Percentiles rank a stretch among this genome's conserved stretches.
These are phyloP conservation scores for Spirogloea muscicola DNA, from an alignment of 139 green algal genomes.

Conservation along the genomic window DNA sequence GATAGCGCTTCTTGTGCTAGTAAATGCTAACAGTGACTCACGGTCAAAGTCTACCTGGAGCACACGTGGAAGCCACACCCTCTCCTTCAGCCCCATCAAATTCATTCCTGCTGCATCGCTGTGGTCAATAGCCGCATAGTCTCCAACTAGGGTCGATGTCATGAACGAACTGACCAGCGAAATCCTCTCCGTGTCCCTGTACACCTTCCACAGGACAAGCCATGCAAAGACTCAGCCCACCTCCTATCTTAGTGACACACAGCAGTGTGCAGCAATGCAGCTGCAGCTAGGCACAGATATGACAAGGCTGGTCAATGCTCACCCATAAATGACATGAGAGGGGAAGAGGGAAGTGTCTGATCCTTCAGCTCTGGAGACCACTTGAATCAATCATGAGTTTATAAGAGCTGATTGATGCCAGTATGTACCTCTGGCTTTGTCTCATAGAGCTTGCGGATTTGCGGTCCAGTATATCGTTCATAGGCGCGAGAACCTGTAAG, in stretches of 20 bases:
- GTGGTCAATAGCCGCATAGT: constrained; percentile 40
- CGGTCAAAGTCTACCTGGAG: constrained; percentile 20
- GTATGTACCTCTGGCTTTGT: background rate
- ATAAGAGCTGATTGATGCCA: too few species aligned
- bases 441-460: constrained; percentile 43
- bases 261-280: too few species aligned
- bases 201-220: too few species aligned
- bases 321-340: too few species aligned
- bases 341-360: too few species aligned
- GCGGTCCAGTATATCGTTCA: constrained; percentile 41
- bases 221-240: too few species aligned
- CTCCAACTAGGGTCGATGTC: constrained; percentile 33
- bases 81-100: constrained; percentile 31
- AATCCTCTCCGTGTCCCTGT: constrained; percentile 21
- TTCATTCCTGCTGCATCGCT: constrained; percentile 47
- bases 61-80: constrained; percentile 3
- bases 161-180: constrained; percentile 40
- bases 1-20: too few species aligned
- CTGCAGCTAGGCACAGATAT: too few species aligned
- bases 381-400: too few species aligned
- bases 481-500: constrained; percentile 43
- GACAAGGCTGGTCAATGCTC: background rate
- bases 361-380: too few species aligned
- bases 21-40: background rate
- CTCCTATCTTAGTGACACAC: too few species aligned